These are phyloP conservation scores for Eleusine indica DNA, from an alignment of 176 grass and related monocot genomes.

Conservation along the genomic window DNA sequence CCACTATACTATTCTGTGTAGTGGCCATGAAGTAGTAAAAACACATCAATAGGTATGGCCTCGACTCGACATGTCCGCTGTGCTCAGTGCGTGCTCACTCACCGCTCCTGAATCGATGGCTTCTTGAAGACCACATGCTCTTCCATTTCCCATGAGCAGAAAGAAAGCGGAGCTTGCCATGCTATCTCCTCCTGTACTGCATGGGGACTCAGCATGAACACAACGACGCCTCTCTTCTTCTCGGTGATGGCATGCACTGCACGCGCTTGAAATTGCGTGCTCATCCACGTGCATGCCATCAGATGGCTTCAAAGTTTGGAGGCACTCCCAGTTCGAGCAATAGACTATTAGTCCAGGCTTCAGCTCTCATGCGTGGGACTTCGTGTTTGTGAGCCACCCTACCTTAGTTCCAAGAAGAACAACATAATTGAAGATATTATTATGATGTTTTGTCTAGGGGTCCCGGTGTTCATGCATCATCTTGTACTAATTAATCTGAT, in stretches of 20 bases:
- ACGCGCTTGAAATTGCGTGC: slow-evolving; percentile 23
- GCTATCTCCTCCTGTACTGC: not conserved
- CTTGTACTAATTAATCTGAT: not conserved
- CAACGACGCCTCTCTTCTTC: slow-evolving; percentile 17
- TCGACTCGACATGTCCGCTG: slow-evolving; percentile 5
- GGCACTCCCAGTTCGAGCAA: slow-evolving; percentile 47
- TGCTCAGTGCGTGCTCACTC: not conserved
- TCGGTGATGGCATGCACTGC: not conserved
- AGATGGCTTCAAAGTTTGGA: slow-evolving; percentile 41
- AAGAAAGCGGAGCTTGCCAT: not conserved
- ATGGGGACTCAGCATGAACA: slow-evolving; percentile 17
- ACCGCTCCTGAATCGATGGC: slow-evolving; percentile 18
- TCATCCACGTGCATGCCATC: slow-evolving; percentile 42
- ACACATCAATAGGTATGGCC: not conserved
- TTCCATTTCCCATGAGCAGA: slow-evolving; percentile 27
- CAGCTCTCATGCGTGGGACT: slow-evolving; percentile 1
- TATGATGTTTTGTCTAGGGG: not conserved
- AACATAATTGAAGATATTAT: not conserved
- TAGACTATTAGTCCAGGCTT: not conserved
- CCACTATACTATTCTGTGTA: not conserved
- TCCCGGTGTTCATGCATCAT: not conserved
- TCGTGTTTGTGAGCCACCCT: not conserved
- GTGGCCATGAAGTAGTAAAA: not conserved
- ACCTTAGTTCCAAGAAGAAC: not conserved
- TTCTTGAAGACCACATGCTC: slow-evolving; percentile 32